Evolutionary conservation across 768 basidiomycete species (phyloP).

Genomic region (Lactifluus subvellereus): DNA sequence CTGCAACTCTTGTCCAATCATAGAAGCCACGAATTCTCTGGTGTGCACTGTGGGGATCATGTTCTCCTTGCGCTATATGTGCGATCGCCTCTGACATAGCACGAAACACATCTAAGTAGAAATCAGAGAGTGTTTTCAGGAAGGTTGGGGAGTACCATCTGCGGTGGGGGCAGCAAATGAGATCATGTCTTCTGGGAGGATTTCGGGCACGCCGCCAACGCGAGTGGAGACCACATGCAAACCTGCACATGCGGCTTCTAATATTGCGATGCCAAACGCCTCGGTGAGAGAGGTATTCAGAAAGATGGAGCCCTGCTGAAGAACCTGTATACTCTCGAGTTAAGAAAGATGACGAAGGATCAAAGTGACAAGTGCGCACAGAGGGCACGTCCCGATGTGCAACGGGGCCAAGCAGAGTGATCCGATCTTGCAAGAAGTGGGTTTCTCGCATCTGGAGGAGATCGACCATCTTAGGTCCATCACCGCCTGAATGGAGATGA

Average conservation of each 20-base stretch:
- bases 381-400: constrained; percentile 76
- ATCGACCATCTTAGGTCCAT: constrained; percentile 93
- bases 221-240: constrained; percentile 91
- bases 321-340: constrained; percentile 46
- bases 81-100: constrained; percentile 77
- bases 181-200: constrained; percentile 91
- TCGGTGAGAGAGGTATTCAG: constrained; percentile 95
- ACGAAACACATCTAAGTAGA: constrained; percentile 64
- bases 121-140: not conserved
- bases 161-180: constrained; percentile 92
- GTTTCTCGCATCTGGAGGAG: constrained; percentile 95
- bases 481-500: constrained; percentile 58
- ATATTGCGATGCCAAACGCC: constrained; percentile 93
- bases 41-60: constrained; percentile 74
- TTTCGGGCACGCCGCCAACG: constrained; percentile 94
- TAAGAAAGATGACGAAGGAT: not conserved
- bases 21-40: constrained; percentile 78
- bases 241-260: constrained; percentile 94
- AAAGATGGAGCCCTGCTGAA: constrained; percentile 82
- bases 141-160: constrained; percentile 55
- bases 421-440: constrained; percentile 80
- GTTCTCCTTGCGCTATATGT: constrained; percentile 57
- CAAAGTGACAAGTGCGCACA: constrained; percentile 28
- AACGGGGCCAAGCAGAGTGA: constrained; percentile 83
- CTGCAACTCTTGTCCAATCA: constrained; percentile 75